A percentile compares a stretch with the other conserved stretches of the same genome.
phyloP scores from a whole-genome alignment of 306 rosid genomes.

The Sophora flavescens region DNA sequence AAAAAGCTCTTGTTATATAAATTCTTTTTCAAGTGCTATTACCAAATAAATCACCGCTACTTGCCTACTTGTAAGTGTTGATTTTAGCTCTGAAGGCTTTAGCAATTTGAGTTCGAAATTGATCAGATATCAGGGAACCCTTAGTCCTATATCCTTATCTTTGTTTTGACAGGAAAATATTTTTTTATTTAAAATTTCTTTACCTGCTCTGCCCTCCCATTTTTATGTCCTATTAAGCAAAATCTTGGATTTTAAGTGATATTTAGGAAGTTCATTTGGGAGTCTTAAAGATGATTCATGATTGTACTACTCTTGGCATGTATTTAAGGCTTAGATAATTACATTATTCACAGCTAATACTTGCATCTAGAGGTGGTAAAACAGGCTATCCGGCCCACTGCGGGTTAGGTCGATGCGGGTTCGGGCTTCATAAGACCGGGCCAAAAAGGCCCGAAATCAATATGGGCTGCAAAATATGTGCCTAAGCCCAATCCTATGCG shows the following conservation, averaged over 20 bases:
- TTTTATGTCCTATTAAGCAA: background rate
- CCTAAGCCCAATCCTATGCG: too few species aligned
- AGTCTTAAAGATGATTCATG: background rate
- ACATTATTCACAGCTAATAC: background rate
- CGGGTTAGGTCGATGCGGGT: too few species aligned
- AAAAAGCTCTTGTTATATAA: background rate
- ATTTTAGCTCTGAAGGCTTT: slow-evolving; percentile 4
- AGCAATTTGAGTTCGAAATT: slow-evolving; percentile 20
- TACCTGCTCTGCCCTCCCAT: background rate
- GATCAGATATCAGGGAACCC: slow-evolving; percentile 6
- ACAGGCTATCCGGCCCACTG: too few species aligned
- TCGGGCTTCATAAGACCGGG: too few species aligned
- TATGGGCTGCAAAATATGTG: too few species aligned
- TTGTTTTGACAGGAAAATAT: slow-evolving; percentile 1
- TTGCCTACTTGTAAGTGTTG: slow-evolving; percentile 17
- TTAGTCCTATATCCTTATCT: slow-evolving; percentile 15
- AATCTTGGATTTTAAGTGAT: slow-evolving; percentile 1
- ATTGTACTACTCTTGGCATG: background rate
- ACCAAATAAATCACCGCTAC: background rate
- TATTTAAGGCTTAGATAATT: background rate
- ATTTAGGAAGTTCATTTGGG: background rate
- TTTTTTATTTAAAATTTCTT: background rate
- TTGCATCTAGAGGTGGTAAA: too few species aligned
- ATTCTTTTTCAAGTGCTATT: background rate
- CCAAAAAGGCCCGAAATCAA: too few species aligned